Conservation (phyloP, 768 basidiomycete genomes). For the Suillus variegatus region DNA sequence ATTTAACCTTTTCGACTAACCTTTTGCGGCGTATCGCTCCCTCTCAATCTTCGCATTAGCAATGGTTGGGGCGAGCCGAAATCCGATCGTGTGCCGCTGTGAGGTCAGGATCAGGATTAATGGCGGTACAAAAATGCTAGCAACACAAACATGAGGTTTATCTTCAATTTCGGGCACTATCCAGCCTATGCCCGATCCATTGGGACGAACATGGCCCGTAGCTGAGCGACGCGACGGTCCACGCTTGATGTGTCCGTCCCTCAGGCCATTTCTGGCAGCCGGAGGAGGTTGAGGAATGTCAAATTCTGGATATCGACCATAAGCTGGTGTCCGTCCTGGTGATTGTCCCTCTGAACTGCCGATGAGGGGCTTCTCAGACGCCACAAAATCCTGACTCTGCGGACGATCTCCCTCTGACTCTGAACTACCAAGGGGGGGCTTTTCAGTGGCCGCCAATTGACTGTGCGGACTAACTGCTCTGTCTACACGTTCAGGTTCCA, state of each 20-base stretch:
- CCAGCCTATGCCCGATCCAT: conserved; percentile 21
- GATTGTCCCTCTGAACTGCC: neutral
- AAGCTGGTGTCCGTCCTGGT: neutral
- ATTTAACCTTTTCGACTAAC: conserved; percentile 21
- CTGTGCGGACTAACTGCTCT: neutral
- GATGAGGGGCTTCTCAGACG: conserved; percentile 7
- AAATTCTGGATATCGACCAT: conserved; percentile 10
- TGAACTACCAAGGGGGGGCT: conserved; percentile 10
- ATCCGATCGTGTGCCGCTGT: conserved; percentile 42
- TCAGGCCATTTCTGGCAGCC: conserved; percentile 10
- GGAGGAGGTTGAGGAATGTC: conserved; percentile 8
- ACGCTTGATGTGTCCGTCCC: conserved; percentile 18
- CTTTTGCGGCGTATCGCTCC: conserved; percentile 48
- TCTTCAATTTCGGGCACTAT: conserved; percentile 26
- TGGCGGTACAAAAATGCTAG: neutral
- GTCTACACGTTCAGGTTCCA: conserved; percentile 10
- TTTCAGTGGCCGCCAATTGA: conserved; percentile 10
- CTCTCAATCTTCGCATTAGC: conserved; percentile 46
- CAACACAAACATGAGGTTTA: conserved; percentile 20
- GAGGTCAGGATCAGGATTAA: neutral
- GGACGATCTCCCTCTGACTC: conserved; percentile 7
- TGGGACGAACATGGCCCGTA: neutral
- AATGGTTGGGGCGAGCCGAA: conserved; percentile 58
- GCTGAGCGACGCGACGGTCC: conserved; percentile 13
- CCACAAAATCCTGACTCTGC: neutral